Percentiles rank a stretch among this genome's conserved stretches.
Evolutionary conservation across 2,329 filamentous ascomycete genomes (phyloP).

Genomic region (Ascochyta fabae): DNA sequence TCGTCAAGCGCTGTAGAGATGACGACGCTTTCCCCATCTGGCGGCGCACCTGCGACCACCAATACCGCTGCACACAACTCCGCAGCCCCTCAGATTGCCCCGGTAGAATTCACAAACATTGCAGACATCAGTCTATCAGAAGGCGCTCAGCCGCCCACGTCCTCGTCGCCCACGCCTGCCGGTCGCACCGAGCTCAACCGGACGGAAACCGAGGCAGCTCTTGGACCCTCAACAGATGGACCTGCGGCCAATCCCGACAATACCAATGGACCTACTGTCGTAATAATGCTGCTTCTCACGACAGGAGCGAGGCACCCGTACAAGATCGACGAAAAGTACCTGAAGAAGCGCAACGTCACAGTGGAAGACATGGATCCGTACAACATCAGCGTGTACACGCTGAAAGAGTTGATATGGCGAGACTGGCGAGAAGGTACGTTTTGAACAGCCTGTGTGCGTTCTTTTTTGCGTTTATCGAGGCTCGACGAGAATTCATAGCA

Average conservation of each 20-base stretch:
- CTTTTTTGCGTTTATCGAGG: background rate
- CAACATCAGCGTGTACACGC: conserved; percentile 88
- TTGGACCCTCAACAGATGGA: conserved; percentile 56
- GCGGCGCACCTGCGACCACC: conserved; percentile 23
- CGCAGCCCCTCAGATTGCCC: conserved; percentile 22
- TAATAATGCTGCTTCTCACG: conserved; percentile 83
- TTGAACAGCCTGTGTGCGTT: background rate
- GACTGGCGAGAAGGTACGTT: conserved; percentile 80
- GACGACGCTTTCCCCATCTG: conserved; percentile 37
- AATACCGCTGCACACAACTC: conserved; percentile 21
- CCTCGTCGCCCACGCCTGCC: conserved; percentile 29
- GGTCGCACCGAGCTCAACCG: conserved; percentile 43
- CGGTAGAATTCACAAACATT: conserved; percentile 14
- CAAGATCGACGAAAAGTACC: conserved; percentile 85
- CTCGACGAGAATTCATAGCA: background rate
- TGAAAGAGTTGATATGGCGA: conserved; percentile 91
- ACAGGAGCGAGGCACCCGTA: conserved; percentile 87
- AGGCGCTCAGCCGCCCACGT: conserved; percentile 17
- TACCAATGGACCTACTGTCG: conserved; percentile 58
- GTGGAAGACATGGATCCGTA: conserved; percentile 81
- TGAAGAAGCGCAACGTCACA: conserved; percentile 78
- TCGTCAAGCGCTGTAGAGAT: conserved; percentile 45
- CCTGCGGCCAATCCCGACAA: conserved; percentile 49
- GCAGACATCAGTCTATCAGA: conserved; percentile 20
- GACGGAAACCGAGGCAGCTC: conserved; percentile 52